phyloP scores from a whole-genome alignment of 441 rosid species.

The Breynia disticha region DNA sequence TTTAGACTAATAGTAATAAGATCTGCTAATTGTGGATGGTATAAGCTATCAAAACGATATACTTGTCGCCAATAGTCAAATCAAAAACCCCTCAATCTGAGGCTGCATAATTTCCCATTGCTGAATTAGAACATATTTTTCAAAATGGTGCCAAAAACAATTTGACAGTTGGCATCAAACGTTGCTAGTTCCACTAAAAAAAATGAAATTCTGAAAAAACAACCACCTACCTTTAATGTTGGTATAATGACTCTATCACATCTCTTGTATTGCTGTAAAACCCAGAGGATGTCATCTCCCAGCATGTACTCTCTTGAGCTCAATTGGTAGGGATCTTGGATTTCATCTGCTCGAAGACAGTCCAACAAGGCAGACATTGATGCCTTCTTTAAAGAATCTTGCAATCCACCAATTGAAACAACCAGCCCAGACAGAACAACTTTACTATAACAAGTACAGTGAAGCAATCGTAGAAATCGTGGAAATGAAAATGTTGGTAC shows the following conservation, averaged over 20 bases:
- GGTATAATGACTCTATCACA: conserved; percentile 78
- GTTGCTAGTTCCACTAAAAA: no score
- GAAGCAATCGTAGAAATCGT: conserved; percentile 62
- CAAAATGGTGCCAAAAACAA: no score
- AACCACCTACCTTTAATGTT: conserved; percentile 61
- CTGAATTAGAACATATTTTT: no score
- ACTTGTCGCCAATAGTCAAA: no score
- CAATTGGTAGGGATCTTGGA: conserved; percentile 28
- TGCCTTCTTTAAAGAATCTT: conserved; percentile 72
- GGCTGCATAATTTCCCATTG: no score
- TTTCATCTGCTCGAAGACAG: conserved; percentile 49
- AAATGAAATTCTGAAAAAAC: background rate
- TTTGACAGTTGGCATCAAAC: no score
- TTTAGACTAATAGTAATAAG: no score
- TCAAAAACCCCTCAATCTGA: no score
- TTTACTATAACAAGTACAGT: conserved; percentile 58
- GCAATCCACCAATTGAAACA: conserved; percentile 84
- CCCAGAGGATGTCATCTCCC: conserved; percentile 63
- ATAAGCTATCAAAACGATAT: no score
- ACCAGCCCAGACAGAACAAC: conserved; percentile 74
- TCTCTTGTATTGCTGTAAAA: conserved; percentile 66
- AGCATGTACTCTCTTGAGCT: conserved; percentile 42
- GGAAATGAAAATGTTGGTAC: conserved; percentile 79
- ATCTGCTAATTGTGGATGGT: no score
- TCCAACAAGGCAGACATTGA: conserved; percentile 68